Evolutionary conservation across 768 basidiomycete genomes (phyloP).

Genomic region (Piloderma croceum): DNA sequence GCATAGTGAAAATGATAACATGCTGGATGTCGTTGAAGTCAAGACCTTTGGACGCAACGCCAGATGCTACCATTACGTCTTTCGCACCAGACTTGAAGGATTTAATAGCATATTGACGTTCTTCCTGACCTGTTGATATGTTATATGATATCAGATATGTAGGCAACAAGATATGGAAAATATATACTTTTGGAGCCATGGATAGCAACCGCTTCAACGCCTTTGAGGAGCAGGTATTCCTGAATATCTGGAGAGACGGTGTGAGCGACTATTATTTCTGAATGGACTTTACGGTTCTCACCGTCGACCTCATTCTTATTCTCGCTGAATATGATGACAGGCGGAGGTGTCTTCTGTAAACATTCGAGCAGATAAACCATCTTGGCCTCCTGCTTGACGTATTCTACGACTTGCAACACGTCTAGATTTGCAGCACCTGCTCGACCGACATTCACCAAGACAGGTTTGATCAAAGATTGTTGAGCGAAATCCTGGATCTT

Average conservation of each 20-base stretch:
- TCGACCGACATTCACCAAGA: conserved; percentile 95
- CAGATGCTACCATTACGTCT: conserved; percentile 99
- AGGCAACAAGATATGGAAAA: too few species aligned
- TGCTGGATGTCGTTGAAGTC: conserved; percentile 99
- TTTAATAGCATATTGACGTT: conserved; percentile 97
- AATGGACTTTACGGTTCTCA: conserved; percentile 28
- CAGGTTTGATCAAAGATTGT: conserved; percentile 89
- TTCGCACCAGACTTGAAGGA: conserved; percentile 97
- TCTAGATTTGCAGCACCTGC: conserved; percentile 97
- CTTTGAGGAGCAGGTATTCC: conserved; percentile 93
- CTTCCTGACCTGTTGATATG: conserved; percentile 75
- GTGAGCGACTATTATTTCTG: conserved; percentile 2
- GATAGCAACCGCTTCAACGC: conserved; percentile 97
- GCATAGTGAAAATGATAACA: conserved; percentile 99
- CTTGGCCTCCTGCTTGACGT: conserved; percentile 99
- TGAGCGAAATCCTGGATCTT: conserved; percentile 99
- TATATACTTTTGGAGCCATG: conserved; percentile 92
- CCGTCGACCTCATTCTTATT: conserved; percentile 99
- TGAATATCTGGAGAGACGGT: conserved; percentile 73
- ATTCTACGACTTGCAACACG: conserved; percentile 94
- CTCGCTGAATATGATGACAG: conserved; percentile 96
- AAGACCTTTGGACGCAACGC: conserved; percentile 95
- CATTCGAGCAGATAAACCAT: conserved; percentile 99
- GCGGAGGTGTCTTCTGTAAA: conserved; percentile 95
- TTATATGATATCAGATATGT: too few species aligned